These are phyloP conservation scores for Clarkia xantiana DNA, from an alignment of 345 rosid species.

Conservation along the genomic window DNA sequence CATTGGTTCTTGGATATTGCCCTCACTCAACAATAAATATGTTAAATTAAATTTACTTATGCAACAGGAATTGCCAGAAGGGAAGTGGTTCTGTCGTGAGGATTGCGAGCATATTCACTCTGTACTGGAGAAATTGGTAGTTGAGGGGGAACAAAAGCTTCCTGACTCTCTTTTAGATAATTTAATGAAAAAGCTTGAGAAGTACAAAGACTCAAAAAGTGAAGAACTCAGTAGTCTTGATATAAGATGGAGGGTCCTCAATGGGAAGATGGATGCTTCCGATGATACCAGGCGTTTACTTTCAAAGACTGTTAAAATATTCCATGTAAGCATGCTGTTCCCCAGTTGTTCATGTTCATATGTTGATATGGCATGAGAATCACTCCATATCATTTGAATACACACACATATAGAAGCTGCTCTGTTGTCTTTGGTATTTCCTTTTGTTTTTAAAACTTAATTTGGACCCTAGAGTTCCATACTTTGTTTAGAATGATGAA, in stretches of 20 bases:
- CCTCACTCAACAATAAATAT: not conserved
- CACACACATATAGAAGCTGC: no score
- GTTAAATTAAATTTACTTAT: constrained; percentile 8
- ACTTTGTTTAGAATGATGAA: not conserved
- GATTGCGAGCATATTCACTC: constrained; percentile 42
- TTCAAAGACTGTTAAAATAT: constrained; percentile 51
- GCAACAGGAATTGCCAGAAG: constrained; percentile 75
- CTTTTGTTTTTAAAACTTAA: no score
- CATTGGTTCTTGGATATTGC: not conserved
- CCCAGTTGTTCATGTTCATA: no score
- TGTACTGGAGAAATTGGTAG: constrained; percentile 38
- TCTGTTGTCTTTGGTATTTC: no score
- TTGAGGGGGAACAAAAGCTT: constrained; percentile 61
- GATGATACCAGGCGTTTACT: constrained; percentile 40
- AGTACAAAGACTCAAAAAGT: constrained; percentile 13
- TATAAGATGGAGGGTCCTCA: constrained; percentile 77
- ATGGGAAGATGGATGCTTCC: constrained; percentile 32
- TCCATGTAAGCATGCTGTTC: not conserved
- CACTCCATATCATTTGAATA: not conserved
- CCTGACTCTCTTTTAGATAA: constrained; percentile 31
- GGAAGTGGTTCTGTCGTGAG: constrained; percentile 67
- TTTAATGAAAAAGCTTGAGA: constrained; percentile 30
- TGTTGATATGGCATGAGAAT: not conserved
- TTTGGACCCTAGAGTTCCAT: no score
- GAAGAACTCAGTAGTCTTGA: constrained; percentile 18